A percentile compares a stretch with the other conserved stretches of the same genome.
Evolutionary conservation across 129 eudicot genomes (phyloP).

Genomic region (Centella asiatica): DNA sequence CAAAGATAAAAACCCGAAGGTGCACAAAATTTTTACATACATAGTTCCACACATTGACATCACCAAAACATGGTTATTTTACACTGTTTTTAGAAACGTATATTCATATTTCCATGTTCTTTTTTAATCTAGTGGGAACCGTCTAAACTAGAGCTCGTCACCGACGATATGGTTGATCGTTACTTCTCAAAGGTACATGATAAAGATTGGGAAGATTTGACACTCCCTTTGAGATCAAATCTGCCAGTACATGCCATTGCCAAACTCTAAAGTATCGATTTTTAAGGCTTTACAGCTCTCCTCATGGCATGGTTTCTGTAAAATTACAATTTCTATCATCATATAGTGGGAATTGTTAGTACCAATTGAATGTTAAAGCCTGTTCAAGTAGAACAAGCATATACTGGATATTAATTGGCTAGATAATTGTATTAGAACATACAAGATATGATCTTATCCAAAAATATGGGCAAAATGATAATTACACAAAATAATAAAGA

Average conservation of each 20-base stretch:
- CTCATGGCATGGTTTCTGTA: not conserved
- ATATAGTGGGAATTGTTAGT: not conserved
- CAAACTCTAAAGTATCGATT: conserved; percentile 50
- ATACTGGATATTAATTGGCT: not conserved
- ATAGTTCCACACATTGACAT: not conserved
- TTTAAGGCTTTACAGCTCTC: not conserved
- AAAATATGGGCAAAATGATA: too few species aligned
- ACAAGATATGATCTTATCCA: too few species aligned
- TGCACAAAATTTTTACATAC: not conserved
- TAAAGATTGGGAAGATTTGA: conserved; percentile 70
- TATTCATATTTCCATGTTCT: not conserved
- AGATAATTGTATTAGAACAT: too few species aligned
- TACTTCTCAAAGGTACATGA: conserved; percentile 54
- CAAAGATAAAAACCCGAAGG: conserved; percentile 91
- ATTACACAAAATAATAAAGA: too few species aligned
- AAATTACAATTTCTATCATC: not conserved
- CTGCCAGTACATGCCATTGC: conserved; percentile 77
- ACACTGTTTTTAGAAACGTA: too few species aligned
- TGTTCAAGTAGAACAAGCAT: too few species aligned
- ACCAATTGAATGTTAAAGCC: not conserved
- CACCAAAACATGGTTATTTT: too few species aligned
- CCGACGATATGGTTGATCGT: conserved; percentile 52
- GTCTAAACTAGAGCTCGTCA: conserved; percentile 56
- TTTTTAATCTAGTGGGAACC: conserved; percentile 74
- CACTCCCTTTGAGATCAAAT: conserved; percentile 62